Conservation (phyloP, 768 basidiomycete genomes). For the Naematelia aurantialba region DNA sequence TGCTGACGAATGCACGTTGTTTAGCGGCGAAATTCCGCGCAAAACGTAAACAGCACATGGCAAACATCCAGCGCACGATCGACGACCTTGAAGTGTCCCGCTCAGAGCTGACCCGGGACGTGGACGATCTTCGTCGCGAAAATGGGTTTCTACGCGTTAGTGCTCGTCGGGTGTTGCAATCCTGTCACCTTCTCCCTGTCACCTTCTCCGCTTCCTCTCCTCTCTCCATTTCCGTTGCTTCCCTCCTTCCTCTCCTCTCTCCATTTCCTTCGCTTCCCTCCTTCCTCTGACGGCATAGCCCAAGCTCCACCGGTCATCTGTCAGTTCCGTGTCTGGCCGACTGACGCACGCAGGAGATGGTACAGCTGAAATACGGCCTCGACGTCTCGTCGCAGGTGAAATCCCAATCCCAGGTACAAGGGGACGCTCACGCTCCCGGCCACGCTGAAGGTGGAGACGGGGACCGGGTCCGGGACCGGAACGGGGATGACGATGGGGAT, state of each 20-base stretch:
- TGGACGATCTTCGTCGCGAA: constrained; percentile 19
- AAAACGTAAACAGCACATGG: constrained; percentile 22
- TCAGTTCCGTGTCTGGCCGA: too few species aligned
- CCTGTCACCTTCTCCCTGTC: background rate
- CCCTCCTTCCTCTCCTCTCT: background rate
- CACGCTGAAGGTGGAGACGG: background rate
- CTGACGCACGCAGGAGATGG: constrained; percentile 22
- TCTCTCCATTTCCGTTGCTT: background rate
- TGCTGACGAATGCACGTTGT: too few species aligned
- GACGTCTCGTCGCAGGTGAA: background rate
- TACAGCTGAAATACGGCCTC: constrained; percentile 23
- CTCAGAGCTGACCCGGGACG: constrained; percentile 15
- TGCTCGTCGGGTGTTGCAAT: background rate
- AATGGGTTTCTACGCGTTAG: constrained; percentile 29
- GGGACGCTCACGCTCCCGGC: background rate
- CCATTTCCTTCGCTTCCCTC: too few species aligned
- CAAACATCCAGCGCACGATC: constrained; percentile 15
- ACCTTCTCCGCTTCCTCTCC: background rate
- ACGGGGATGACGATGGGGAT: background rate
- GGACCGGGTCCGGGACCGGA: background rate
- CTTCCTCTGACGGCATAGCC: too few species aligned
- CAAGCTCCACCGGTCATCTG: too few species aligned
- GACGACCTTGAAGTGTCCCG: constrained; percentile 20
- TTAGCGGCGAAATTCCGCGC: constrained; percentile 33
- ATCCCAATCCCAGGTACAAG: background rate